Percentiles rank a stretch among this genome's conserved stretches.
Evolutionary conservation across 257 asterid species (phyloP).

Genomic region (Solanum medicagineum): DNA sequence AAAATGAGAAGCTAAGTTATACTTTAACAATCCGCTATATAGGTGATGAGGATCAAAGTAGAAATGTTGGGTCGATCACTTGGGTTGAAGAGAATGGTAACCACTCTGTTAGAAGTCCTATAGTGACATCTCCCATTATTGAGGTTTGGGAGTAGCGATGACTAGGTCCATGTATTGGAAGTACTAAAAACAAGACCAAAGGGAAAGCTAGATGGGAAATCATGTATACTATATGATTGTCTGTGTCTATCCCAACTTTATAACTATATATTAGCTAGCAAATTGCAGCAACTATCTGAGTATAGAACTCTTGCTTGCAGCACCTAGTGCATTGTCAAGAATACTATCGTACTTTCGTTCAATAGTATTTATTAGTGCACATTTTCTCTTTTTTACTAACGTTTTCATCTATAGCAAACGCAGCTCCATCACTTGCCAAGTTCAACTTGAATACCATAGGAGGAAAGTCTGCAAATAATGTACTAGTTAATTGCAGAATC

Average conservation of each 20-base stretch:
- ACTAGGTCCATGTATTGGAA: neutral
- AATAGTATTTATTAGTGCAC: neutral
- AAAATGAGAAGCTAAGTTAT: conserved; percentile 4
- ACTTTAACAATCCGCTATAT: neutral
- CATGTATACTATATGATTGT: neutral
- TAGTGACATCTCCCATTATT: neutral
- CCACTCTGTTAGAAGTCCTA: neutral
- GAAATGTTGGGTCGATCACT: neutral
- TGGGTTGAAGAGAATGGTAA: neutral
- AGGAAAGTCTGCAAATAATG: neutral
- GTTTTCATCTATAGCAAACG: neutral
- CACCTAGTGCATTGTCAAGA: neutral
- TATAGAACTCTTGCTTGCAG: neutral
- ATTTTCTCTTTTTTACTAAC: neutral
- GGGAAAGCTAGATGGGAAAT: neutral
- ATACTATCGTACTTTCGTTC: neutral
- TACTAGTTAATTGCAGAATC: neutral
- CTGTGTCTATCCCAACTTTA: neutral
- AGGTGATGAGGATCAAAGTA: neutral
- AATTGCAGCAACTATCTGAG: neutral
- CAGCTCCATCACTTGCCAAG: neutral
- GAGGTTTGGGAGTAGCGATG: neutral
- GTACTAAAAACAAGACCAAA: neutral
- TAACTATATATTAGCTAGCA: neutral
- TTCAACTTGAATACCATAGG: neutral